A percentile compares a stretch with the other conserved stretches of the same genome.
Conservation (phyloP, 1,284 basidiomycete species). For the Leccinum pseudoinsigne region DNA sequence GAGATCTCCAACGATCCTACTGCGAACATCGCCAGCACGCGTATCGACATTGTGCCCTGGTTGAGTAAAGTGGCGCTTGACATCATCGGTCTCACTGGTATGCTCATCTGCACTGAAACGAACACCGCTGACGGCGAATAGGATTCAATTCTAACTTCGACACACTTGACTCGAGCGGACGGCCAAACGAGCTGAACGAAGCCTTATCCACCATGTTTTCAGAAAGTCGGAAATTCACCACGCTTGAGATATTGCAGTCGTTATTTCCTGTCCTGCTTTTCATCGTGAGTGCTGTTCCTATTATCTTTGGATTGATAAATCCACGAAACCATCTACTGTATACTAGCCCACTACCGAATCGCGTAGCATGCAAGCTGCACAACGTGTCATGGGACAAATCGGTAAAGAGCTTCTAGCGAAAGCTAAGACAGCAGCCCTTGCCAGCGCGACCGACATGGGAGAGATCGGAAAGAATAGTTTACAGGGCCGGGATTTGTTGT, state of each 20-base stretch:
- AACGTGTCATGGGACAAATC: conserved; percentile 33
- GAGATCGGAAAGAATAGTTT: conserved; percentile 32
- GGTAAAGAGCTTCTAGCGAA: conserved; percentile 46
- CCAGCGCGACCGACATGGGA: conserved; percentile 19
- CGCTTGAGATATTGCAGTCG: conserved; percentile 36
- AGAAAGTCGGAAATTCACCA: conserved; percentile 20
- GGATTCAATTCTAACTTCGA: conserved; percentile 63
- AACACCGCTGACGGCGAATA: conserved; percentile 17
- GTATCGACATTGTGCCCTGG: conserved; percentile 54
- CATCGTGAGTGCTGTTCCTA: conserved; percentile 36
- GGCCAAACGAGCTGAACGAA: conserved; percentile 46
- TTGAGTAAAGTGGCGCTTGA: conserved; percentile 62
- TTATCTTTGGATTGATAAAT: not conserved
- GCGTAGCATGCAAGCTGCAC: conserved; percentile 13
- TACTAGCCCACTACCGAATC: conserved; percentile 15
- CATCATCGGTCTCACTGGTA: conserved; percentile 56
- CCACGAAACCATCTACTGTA: not conserved
- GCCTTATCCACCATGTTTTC: conserved; percentile 48
- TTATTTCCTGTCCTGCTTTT: conserved; percentile 41
- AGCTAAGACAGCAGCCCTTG: conserved; percentile 39
- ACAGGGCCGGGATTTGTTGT: conserved; percentile 48
- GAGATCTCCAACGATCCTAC: conserved; percentile 31
- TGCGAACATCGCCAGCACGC: conserved; percentile 15
- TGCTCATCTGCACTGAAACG: not conserved
- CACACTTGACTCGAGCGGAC: conserved; percentile 38